Evolutionary conservation across 108 stramenopile species (phyloP).

Genomic region (Parietichytrium sp.): DNA sequence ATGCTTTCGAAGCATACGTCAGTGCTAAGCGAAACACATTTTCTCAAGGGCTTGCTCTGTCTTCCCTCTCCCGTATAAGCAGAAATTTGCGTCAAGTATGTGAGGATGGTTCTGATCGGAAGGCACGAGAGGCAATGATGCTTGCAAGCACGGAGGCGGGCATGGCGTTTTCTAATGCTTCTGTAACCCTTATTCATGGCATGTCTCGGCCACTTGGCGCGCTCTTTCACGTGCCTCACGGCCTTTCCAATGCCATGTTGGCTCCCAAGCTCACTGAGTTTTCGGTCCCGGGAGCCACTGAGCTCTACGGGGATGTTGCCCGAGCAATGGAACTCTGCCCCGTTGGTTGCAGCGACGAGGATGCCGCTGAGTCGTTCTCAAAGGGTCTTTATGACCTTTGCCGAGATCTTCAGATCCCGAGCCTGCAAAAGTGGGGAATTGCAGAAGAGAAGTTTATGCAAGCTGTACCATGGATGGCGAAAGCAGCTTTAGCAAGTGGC

Average conservation of each 20-base stretch:
- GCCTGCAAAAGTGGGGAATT: conserved; percentile 32
- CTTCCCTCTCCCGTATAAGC: conserved; percentile 57
- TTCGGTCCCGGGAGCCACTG: not conserved
- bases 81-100: conserved; percentile 50
- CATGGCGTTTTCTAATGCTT: conserved; percentile 67
- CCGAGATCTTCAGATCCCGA: conserved; percentile 8
- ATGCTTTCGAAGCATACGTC: conserved; percentile 64
- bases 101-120: conserved; percentile 54
- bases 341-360: not conserved
- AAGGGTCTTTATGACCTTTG: conserved; percentile 7
- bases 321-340: not conserved
- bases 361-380: not conserved
- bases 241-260: conserved; percentile 35
- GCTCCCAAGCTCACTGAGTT: conserved; percentile 32
- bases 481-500: not conserved
- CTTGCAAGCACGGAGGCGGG: conserved; percentile 63
- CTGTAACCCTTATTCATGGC: conserved; percentile 65
- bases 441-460: not conserved
- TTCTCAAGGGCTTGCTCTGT: conserved; percentile 56
- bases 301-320: not conserved
- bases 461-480: not conserved
- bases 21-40: conserved; percentile 62
- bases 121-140: conserved; percentile 62
- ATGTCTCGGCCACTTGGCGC: conserved; percentile 60
- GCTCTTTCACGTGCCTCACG: conserved; percentile 20